Percentiles rank a stretch among this genome's conserved stretches.
phyloP scores from a whole-genome alignment of 129 eudicot species.

The Lonicera japonica region DNA sequence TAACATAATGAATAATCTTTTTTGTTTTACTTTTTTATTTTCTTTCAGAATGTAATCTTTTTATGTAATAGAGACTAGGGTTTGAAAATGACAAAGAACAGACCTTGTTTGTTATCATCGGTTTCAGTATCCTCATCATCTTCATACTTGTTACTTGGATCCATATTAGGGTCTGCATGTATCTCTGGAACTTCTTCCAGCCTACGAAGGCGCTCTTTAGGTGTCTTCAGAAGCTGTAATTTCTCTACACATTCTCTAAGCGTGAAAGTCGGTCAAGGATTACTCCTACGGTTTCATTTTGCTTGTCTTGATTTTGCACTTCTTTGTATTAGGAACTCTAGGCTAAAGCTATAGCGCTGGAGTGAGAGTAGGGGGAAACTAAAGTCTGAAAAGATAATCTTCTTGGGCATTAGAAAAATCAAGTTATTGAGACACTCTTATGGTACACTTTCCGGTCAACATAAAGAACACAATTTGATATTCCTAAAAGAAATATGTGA shows the following conservation, averaged over 20 bases:
- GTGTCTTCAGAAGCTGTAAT: conserved; percentile 63
- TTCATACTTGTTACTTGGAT: conserved; percentile 80
- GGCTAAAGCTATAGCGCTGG: no score
- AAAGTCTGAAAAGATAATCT: no score
- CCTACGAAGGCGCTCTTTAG: conserved; percentile 89
- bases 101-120: conserved; percentile 68
- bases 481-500: background rate
- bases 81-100: background rate
- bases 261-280: conserved; percentile 63
- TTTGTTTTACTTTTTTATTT: no score
- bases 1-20: no score
- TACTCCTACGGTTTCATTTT: conserved; percentile 3
- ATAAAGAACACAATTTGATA: no score
- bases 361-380: no score
- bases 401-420: no score
- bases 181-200: conserved; percentile 72
- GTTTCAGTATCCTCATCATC: conserved; percentile 51
- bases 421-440: no score
- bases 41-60: background rate
- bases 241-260: conserved; percentile 96
- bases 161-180: conserved; percentile 93
- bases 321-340: no score
- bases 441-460: no score
- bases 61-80: background rate
- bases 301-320: no score